These are phyloP conservation scores for Phytophthora hibernalis DNA, from an alignment of 352 stramenopile species.

Conservation along the genomic window DNA sequence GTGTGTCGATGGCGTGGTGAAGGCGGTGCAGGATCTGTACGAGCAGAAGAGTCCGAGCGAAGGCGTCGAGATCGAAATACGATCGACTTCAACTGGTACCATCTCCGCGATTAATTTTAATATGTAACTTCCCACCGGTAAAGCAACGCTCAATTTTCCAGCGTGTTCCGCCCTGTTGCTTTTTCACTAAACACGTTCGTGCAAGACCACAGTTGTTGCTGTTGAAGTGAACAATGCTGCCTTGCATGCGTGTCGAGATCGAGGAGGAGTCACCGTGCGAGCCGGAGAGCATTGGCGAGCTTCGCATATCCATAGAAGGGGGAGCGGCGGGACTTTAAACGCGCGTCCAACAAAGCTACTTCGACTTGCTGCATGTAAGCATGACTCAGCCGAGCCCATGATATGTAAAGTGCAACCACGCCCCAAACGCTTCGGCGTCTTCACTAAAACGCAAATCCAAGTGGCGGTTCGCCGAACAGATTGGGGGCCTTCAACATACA, in stretches of 20 bases:
- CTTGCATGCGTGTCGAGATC: too few relatives aligned
- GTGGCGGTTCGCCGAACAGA: conserved; percentile 14
- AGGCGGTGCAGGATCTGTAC: conserved; percentile 6
- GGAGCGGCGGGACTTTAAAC: conserved; percentile 1
- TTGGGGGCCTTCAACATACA: conserved; percentile 32
- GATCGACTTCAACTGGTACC: neutral
- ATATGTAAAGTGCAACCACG: conserved; percentile 22
- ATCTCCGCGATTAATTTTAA: neutral
- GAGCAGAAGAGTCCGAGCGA: neutral
- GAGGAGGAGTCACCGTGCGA: conserved; percentile 15
- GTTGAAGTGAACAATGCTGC: conserved; percentile 2
- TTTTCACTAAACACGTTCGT: conserved; percentile 4
- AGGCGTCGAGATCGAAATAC: neutral
- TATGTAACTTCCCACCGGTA: neutral
- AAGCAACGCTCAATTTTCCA: neutral
- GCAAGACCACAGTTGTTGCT: neutral
- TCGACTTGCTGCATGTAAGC: too few relatives aligned
- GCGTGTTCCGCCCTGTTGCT: neutral
- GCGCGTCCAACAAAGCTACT: neutral
- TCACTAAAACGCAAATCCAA: conserved; percentile 9
- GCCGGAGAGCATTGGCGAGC: conserved; percentile 20
- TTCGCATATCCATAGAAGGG: conserved; percentile 39
- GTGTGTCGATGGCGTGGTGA: conserved; percentile 1
- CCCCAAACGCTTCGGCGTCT: conserved; percentile 10
- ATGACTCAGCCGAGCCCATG: conserved; percentile 13